These are phyloP conservation scores for Mycena floridula DNA, from an alignment of 768 basidiomycete genomes.

Conservation along the genomic window DNA sequence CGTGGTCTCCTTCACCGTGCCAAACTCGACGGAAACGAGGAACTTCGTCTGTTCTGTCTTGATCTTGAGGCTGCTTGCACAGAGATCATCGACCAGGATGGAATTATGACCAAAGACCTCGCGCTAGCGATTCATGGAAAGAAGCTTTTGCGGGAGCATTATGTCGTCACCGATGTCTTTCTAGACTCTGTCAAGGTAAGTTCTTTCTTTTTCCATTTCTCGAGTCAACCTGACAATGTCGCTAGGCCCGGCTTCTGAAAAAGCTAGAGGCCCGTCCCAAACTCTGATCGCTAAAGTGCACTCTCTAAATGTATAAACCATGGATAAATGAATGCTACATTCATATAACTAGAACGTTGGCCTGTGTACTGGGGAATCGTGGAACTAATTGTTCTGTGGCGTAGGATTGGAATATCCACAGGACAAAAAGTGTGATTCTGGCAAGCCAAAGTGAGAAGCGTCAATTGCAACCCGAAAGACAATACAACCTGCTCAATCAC, in stretches of 20 bases:
- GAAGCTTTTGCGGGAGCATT: slow-evolving; percentile 26
- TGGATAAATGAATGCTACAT: too few species aligned
- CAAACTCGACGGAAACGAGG: slow-evolving; percentile 81
- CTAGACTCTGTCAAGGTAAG: slow-evolving; percentile 89
- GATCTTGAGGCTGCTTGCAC: slow-evolving; percentile 85
- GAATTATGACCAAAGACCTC: slow-evolving; percentile 95
- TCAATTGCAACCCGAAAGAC: too few species aligned
- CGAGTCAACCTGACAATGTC: background rate
- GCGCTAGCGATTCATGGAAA: slow-evolving; percentile 67
- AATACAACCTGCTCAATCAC: too few species aligned
- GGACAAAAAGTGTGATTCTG: too few species aligned
- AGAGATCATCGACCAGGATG: slow-evolving; percentile 86
- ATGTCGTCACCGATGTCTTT: slow-evolving; percentile 92
- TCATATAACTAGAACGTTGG: too few species aligned
- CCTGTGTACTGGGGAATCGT: too few species aligned
- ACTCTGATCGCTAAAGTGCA: too few species aligned
- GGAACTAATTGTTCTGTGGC: too few species aligned
- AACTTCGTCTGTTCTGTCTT: slow-evolving; percentile 65
- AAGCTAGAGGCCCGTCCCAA: slow-evolving; percentile 26
- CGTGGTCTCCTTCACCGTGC: slow-evolving; percentile 90
- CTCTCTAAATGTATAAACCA: too few species aligned
- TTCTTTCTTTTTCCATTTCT: slow-evolving; percentile 8
- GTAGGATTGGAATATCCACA: too few species aligned
- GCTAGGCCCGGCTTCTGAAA: slow-evolving; percentile 37
- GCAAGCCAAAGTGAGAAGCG: too few species aligned